These are phyloP conservation scores for Amaranthus tricolor DNA, from an alignment of 179 eudicot species.

Conservation along the genomic window DNA sequence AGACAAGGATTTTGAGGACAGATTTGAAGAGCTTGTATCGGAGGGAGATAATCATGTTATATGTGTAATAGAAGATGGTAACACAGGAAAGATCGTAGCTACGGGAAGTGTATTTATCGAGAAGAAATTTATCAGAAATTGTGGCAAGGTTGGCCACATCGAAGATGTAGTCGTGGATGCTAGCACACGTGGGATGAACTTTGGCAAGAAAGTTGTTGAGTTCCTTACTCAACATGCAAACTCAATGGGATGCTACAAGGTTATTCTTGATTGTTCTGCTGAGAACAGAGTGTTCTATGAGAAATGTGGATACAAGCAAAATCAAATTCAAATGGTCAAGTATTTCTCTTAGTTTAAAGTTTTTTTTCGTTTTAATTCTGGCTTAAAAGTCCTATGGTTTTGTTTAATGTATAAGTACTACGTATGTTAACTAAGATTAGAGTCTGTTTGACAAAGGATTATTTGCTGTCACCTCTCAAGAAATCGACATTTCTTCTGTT, in stretches of 20 bases:
- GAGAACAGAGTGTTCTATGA: conserved; percentile 65
- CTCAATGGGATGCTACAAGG: conserved; percentile 81
- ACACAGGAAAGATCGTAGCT: conserved; percentile 57
- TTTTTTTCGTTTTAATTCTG: neutral
- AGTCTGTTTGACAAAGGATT: no score
- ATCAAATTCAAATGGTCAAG: conserved; percentile 83
- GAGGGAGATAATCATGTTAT: conserved; percentile 70
- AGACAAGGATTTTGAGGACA: conserved; percentile 54
- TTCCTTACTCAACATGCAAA: conserved; percentile 66
- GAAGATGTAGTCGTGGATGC: conserved; percentile 91
- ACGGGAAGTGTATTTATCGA: conserved; percentile 82
- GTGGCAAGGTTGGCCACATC: conserved; percentile 83
- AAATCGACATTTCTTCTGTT: no score
- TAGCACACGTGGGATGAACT: conserved; percentile 54
- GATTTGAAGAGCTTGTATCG: conserved; percentile 56
- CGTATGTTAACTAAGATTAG: no score
- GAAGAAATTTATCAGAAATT: conserved; percentile 72
- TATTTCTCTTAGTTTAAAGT: conserved; percentile 43
- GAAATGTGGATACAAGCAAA: conserved; percentile 76
- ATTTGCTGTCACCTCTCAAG: no score
- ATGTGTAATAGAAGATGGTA: conserved; percentile 73
- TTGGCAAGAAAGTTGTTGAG: conserved; percentile 66
- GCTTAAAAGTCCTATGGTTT: no score
- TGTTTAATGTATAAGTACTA: no score
- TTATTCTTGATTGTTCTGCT: conserved; percentile 73